These are phyloP conservation scores for Scleroderma citrinum DNA, from an alignment of 768 basidiomycete species.

Conservation along the genomic window DNA sequence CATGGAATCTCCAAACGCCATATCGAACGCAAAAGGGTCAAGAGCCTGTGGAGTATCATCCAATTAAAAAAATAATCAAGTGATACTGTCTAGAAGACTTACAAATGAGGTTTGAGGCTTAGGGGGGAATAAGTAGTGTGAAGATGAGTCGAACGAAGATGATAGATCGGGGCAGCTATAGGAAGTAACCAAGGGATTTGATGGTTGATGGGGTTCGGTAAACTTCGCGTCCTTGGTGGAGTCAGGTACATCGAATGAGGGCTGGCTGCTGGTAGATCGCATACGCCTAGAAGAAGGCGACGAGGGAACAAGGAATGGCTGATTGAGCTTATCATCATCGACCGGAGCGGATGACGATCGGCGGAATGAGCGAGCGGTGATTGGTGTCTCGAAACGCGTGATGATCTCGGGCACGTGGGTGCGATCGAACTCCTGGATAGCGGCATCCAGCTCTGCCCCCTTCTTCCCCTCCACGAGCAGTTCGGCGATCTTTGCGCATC, in stretches of 20 bases:
- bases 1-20: conserved; percentile 26
- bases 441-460: conserved; percentile 54
- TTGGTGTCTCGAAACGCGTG: conserved; percentile 67
- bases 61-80: conserved; percentile 1
- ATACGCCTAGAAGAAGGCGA: conserved; percentile 11
- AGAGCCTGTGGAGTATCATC: conserved; percentile 17
- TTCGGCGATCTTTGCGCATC: conserved; percentile 63
- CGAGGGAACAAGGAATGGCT: conserved; percentile 21
- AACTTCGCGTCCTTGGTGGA: conserved; percentile 1
- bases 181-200: conserved; percentile 8
- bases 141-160: conserved; percentile 30
- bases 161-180: conserved; percentile 27
- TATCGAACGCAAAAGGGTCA: conserved; percentile 25
- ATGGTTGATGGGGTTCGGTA: neutral
- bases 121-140: conserved; percentile 20
- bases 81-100: conserved; percentile 26
- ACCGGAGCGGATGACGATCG: conserved; percentile 62
- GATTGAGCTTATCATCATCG: conserved; percentile 33
- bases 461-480: conserved; percentile 62
- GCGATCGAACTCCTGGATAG: conserved; percentile 55
- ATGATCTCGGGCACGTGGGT: conserved; percentile 53
- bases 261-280: conserved; percentile 23
- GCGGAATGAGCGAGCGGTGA: conserved; percentile 64
- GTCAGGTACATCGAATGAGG: conserved; percentile 2
- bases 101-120: conserved; percentile 48